A percentile compares a stretch with the other conserved stretches of the same genome.
phyloP scores from a whole-genome alignment of 108 stramenopile species.

The Skeletonema potamos region DNA sequence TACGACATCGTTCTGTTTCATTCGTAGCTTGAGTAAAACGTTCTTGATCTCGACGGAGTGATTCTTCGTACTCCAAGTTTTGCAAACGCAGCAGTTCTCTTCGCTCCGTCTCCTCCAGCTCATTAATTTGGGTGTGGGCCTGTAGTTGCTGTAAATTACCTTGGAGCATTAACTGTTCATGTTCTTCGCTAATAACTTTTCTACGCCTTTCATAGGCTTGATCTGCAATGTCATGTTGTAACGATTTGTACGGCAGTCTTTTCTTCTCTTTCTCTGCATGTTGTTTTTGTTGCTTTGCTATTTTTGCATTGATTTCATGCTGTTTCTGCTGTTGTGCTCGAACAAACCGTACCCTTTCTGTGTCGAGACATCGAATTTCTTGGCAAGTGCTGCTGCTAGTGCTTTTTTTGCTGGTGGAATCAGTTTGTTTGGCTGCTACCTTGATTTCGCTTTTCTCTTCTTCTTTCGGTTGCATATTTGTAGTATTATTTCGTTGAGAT shows the following conservation, averaged over 20 bases:
- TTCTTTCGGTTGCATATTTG: not conserved
- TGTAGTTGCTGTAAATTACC: not conserved
- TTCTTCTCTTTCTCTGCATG: conserved; percentile 11
- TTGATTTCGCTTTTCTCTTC: not conserved
- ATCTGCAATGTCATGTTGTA: conserved; percentile 27
- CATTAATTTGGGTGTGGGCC: conserved; percentile 8
- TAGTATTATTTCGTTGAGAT: not conserved
- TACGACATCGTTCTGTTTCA: conserved; percentile 1
- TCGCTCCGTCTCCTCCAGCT: conserved; percentile 32
- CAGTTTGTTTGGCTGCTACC: not conserved
- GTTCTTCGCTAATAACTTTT: conserved; percentile 9
- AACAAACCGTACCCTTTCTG: not conserved
- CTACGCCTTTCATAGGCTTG: conserved; percentile 17
- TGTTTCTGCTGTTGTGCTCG: conserved; percentile 25
- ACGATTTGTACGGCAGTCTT: not conserved
- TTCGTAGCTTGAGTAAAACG: conserved; percentile 5
- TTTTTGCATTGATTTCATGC: conserved; percentile 1
- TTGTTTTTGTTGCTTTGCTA: conserved; percentile 2
- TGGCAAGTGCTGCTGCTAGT: not conserved
- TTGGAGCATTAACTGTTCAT: not conserved
- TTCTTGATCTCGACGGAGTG: conserved; percentile 24
- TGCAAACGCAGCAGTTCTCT: conserved; percentile 24
- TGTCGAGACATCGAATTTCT: not conserved
- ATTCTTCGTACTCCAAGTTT: conserved; percentile 33
- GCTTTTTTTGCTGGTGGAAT: not conserved